Conservation (phyloP, 169 alveolate species). For the Eimeria sp. region DNA sequence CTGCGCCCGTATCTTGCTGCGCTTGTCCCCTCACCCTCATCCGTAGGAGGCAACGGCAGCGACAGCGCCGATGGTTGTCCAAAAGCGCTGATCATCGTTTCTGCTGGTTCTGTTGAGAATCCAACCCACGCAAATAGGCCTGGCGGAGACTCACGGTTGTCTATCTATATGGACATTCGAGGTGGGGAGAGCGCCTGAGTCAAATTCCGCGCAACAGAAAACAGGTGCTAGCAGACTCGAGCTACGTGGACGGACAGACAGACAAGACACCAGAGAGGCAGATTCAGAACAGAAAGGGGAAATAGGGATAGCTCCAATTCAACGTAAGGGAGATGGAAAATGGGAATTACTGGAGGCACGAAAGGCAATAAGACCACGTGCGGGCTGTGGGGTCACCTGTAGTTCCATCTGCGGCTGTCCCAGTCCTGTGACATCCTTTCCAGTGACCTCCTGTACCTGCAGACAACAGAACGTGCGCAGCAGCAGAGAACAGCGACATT, state of each 20-base stretch:
- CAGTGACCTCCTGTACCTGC: constrained; percentile 2
- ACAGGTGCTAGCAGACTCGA: not conserved
- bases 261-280: not conserved
- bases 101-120: not conserved
- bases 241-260: not conserved
- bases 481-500: not conserved
- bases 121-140: not conserved
- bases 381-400: constrained; percentile 2
- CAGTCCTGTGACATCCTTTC: constrained; percentile 48
- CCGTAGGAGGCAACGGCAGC: constrained; percentile 1
- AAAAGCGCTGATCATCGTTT: constrained; percentile 20
- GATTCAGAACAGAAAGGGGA: not conserved
- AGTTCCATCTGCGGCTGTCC: constrained; percentile 25
- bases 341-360: not conserved
- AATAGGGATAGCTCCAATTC: not conserved
- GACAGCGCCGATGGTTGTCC: constrained; percentile 36
- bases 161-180: not conserved
- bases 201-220: not conserved
- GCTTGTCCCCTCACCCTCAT: constrained; percentile 15
- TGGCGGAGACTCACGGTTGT: not conserved
- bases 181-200: constrained; percentile 53
- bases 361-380: not conserved
- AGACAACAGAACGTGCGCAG: not conserved
- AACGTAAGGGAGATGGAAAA: not conserved
- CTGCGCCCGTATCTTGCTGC: not conserved